Conservation (phyloP, 2,329 filamentous ascomycete genomes). For the Pseudogymnoascus sp. region DNA sequence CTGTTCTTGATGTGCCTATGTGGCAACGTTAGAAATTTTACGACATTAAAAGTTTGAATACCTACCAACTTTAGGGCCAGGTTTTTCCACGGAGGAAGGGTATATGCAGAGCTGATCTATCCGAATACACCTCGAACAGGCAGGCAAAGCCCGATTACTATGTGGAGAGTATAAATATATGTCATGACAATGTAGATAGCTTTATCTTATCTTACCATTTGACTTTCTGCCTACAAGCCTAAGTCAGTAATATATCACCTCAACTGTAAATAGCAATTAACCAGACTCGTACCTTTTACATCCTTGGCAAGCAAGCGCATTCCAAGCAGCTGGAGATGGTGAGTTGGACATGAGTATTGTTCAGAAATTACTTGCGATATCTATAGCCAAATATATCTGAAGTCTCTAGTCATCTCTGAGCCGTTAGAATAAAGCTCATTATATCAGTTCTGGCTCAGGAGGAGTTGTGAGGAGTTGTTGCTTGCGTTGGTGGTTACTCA, state of each 20-base stretch:
- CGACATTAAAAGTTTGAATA: neutral
- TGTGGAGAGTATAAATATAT: neutral
- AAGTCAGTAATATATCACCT: neutral
- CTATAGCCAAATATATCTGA: neutral
- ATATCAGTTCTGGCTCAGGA: neutral
- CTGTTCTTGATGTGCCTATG: neutral
- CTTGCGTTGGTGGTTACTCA: neutral
- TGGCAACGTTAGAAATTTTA: neutral
- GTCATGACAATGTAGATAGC: neutral
- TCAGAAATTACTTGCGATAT: neutral
- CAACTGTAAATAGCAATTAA: neutral
- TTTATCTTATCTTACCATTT: neutral
- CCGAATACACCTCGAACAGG: neutral
- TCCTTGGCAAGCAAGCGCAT: neutral
- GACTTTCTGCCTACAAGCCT: neutral
- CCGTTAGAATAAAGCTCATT: neutral
- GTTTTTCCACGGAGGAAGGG: neutral
- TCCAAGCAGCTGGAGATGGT: neutral
- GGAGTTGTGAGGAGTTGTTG: neutral
- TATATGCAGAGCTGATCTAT: neutral
- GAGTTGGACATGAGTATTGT: neutral
- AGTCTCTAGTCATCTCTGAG: neutral
- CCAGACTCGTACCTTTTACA: neutral
- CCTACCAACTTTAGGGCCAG: neutral
- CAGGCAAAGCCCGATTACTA: neutral